These are phyloP conservation scores for Benincasa hispida DNA, from an alignment of 306 rosid genomes.

Conservation along the genomic window DNA sequence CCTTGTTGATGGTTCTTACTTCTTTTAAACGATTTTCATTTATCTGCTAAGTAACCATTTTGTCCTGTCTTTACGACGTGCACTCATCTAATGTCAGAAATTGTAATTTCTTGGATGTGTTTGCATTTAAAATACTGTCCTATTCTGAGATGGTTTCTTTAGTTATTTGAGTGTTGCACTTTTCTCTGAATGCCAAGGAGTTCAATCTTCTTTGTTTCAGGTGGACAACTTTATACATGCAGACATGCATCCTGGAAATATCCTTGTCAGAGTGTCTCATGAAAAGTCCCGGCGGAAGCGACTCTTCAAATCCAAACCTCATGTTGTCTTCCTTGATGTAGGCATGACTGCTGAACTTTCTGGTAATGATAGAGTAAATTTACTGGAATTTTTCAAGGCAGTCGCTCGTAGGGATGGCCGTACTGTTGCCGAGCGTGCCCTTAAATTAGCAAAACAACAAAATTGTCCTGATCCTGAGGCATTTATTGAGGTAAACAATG, in stretches of 20 bases:
- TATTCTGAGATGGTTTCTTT: neutral
- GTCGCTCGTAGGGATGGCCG: constrained; percentile 93
- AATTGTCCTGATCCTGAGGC: constrained; percentile 95
- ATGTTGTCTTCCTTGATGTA: constrained; percentile 92
- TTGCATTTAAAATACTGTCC: neutral
- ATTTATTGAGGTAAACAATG: constrained; percentile 61
- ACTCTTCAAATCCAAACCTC: constrained; percentile 94
- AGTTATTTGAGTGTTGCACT: neutral
- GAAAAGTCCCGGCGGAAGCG: constrained; percentile 48
- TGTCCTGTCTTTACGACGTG: neutral
- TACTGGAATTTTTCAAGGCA: constrained; percentile 87
- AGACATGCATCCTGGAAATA: constrained; percentile 99
- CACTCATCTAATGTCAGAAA: neutral
- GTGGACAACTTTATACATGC: constrained; percentile 99
- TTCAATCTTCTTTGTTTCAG: constrained; percentile 44
- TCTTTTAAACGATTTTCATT: neutral
- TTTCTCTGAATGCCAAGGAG: constrained; percentile 23
- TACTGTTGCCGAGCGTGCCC: constrained; percentile 75
- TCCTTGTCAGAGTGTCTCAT: constrained; percentile 75
- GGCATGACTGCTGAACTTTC: constrained; percentile 99
- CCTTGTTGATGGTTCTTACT: neutral
- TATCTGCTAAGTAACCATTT: neutral
- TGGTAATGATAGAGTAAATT: constrained; percentile 70
- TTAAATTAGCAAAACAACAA: constrained; percentile 73
- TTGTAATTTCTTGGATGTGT: neutral